Base-by-base conservation (phyloP, 2,329 filamentous ascomycete species). In the Mycocentrospora acerina region DNA sequence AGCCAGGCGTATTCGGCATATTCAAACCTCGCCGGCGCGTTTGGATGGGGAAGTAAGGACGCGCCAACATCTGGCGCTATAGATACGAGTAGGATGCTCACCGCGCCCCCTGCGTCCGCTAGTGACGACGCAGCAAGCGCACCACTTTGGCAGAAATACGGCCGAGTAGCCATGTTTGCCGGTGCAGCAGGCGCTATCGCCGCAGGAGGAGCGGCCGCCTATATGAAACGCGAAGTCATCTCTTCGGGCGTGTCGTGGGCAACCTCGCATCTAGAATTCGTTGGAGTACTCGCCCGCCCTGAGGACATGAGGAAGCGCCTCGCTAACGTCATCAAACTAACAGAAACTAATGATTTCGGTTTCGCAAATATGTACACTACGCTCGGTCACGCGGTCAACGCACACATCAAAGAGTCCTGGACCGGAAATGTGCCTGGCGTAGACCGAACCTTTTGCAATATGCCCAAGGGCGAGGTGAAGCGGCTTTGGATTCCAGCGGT, bases 261-360 rank as follows among this genome's bases (percentile, higher is more conserved):
- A 11, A 82, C 85, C 12, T 93, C 88, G 24, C 93, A 98, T 68
- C 80, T 98, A 17, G 88, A 93, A 66, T 98, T 97, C 58, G 88
- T 97, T 1, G 89, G 90, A 2, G 94, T 89, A 58, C 78, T 98
- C 7, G 86, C 87, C 32, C 82, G 88, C n/a, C 82, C 82, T 4
- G 86, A 90, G 55, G 90, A 95, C 60, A 73, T 97, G 49, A 82
- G 83, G 53, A 79, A 82, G 59, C 81, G 93, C 22, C 76, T 95
- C 8, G 71, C 75, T n/a, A 77, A 73, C 44, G 75, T 96, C 63
- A 75, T 80, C n/a, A 74, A 76, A 42, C 71, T 90, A 14, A 76
- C 82, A 24, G 66, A 73, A 30, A 81, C 86, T 41, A 77, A 88
- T 11, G 76, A 75, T 10, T 77, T 96, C 11, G 86, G 87, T 2